Conservation (phyloP, 106 monocot species). For the Narthecium ossifragum region DNA sequence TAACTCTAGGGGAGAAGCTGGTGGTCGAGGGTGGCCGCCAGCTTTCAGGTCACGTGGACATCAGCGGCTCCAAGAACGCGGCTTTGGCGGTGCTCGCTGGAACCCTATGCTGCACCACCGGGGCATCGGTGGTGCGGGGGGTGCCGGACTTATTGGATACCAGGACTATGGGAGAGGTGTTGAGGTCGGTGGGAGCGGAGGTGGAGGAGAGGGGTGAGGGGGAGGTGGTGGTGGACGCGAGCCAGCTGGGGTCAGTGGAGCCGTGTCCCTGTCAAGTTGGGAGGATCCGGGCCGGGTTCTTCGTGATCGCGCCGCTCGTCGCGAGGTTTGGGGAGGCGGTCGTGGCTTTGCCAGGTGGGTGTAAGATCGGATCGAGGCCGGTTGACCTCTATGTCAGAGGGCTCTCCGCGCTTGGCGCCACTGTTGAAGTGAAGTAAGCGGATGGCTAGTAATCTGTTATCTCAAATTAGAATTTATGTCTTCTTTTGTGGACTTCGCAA, state of each 20-base stretch:
- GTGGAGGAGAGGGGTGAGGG: constrained; percentile 24
- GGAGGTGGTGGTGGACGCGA: constrained; percentile 24
- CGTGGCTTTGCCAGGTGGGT: constrained; percentile 38
- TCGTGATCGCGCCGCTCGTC: constrained; percentile 45
- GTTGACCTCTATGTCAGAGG: constrained; percentile 37
- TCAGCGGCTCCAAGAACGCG: constrained; percentile 57
- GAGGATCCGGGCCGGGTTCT: constrained; percentile 39
- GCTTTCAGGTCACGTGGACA: constrained; percentile 38
- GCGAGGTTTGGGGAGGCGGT: constrained; percentile 45
- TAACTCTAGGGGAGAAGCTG: constrained; percentile 12
- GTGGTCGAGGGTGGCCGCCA: constrained; percentile 26
- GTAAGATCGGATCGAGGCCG: constrained; percentile 40
- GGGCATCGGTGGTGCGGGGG: constrained; percentile 22
- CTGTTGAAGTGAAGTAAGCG: constrained; percentile 28
- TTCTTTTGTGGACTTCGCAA: constrained; percentile 3
- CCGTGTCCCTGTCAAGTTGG: constrained; percentile 25
- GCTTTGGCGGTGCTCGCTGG: constrained; percentile 48
- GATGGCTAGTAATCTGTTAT: not conserved
- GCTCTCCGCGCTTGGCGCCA: constrained; percentile 30
- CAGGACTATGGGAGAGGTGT: constrained; percentile 23
- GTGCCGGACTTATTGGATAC: constrained; percentile 36
- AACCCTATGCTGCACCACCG: constrained; percentile 38
- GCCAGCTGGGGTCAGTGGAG: constrained; percentile 12
- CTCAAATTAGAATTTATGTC: not conserved
- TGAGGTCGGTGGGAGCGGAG: constrained; percentile 26